Base-by-base conservation (phyloP, 148 eudicot genomes). In the Chenopodium album region DNA sequence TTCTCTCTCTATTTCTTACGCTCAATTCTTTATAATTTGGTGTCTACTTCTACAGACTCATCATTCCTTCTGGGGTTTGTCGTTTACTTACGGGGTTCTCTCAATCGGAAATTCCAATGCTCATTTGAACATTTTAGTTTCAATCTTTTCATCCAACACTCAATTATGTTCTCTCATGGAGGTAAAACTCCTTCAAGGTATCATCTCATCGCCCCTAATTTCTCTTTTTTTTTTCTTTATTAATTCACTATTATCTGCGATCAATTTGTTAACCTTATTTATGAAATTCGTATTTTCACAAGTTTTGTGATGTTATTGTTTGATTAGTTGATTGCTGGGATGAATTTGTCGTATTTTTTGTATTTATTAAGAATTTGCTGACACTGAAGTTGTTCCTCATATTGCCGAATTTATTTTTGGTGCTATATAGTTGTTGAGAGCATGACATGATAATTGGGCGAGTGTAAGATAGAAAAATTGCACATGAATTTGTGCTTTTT, bases 111-210 rank as follows among this genome's bases (percentile, higher is more conserved):
- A 48, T 28, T 68, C 47, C 81, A 48, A 78, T 68, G 74, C 47
- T 68, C 29, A 16, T 9, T 78, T 78, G 64, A 73, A 47, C 0
- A 19, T 19, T 68, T 31, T 9, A 4, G 1, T 20, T 68, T 2
- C 4, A 22, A 41, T 22, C 17, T 48, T 73, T 47, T 26, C 22
- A 73, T 73, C 76, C 0, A 26, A 23, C 59, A 73, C 7, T 2
- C 75, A 76, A 73, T 52, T 77, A 92, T 92, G 95, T 70, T 90
- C 60, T 78, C 83, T 9, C 77, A 82, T 69, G 79, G 80, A 78
- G 92, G 87, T 29, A 88, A 88, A 75, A 85, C 86, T 73, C 95
- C 95, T 69, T 80, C 91, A 65, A 82, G 95, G 95, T 92, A 79
- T 67, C 31, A 76, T 50, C 77, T 60, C 5, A 65, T 79, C 13